Base-by-base conservation (phyloP, 805 yeast genomes). In the Myxozyma neglecta region DNA sequence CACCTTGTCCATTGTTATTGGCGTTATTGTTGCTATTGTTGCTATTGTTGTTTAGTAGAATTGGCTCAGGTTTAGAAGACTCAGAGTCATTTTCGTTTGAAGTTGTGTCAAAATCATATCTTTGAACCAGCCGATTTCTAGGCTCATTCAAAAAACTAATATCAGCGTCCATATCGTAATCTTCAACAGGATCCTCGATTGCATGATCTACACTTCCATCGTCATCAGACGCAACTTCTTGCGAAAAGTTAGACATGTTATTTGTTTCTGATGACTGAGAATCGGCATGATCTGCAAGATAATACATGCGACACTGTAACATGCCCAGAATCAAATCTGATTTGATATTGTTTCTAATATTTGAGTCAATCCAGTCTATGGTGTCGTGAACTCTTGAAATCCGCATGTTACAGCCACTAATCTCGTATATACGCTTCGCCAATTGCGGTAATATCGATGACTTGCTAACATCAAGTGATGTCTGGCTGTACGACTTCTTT, bases 301-400 rank as follows among this genome's bases (percentile, higher is more conserved):
- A 60, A 24, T 40, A 60, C 47, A 44, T 59, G 8, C 63, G 60
- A 20, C 66, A 64, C 16, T 56, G 57, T 48, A 55, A 34, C 66
- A 64, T 43, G 14, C 60, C 65, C 29, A 57, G 37, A 4, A 64
- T 32, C 37, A 57, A 8, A 16, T 53, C 59, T 11, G 58, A 40
- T 29, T 55, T 35, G 47, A 61, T 32, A 34, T 56, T 57, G 32
- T 47, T 51, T 3, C 67, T 62, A 42, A 64, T 18, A 24, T 32
- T 52, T 29, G 43, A 16, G 35, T 64, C 67, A 29, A 61, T 37
- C 66, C 66, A 61, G 32, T 57, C 62, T 7, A 59, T 34, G 1
- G 67, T 61, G 20, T 43, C 53, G n/a, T 50, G 56, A 14, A 50
- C 54, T 11, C 67, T 53, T 10, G 42, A 9, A 8, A 24, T 32